phyloP scores from a whole-genome alignment of 2,329 filamentous ascomycete species.

The Fusarium buharicum region DNA sequence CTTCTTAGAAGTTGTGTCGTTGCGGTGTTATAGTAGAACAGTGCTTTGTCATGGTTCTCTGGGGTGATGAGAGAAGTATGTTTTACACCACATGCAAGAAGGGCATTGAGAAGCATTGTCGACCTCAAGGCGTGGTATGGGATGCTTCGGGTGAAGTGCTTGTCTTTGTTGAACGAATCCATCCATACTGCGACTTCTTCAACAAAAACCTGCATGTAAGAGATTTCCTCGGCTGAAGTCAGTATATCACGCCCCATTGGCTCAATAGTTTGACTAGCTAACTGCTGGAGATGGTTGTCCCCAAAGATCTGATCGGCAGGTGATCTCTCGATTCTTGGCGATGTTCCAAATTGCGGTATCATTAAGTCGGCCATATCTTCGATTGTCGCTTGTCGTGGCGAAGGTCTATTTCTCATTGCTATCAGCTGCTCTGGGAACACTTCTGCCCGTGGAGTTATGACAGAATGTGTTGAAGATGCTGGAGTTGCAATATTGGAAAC shows the following conservation, averaged over 20 bases:
- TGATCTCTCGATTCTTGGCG: constrained; percentile 10
- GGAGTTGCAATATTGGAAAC: constrained; percentile 42
- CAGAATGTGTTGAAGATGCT: constrained; percentile 37
- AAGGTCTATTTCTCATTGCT: constrained; percentile 19
- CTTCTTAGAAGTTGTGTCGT: constrained; percentile 80
- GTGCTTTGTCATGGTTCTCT: constrained; percentile 79
- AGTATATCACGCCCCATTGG: constrained; percentile 67
- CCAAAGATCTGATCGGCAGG: constrained; percentile 8
- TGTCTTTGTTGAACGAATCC: constrained; percentile 86
- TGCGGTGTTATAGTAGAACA: constrained; percentile 86
- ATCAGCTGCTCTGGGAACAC: constrained; percentile 26
- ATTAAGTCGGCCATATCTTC: constrained; percentile 54
- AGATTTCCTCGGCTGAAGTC: constrained; percentile 78
- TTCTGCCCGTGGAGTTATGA: constrained; percentile 23
- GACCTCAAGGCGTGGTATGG: constrained; percentile 84
- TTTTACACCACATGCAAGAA: constrained; percentile 87
- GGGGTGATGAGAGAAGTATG: constrained; percentile 79
- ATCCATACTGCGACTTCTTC: constrained; percentile 94
- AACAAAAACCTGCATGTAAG: constrained; percentile 93
- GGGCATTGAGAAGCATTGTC: constrained; percentile 88
- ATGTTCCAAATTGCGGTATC: constrained; percentile 48
- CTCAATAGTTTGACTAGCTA: constrained; percentile 1
- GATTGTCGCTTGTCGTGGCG: constrained; percentile 47
- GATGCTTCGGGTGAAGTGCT: constrained; percentile 87
- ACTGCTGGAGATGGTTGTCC: constrained; percentile 9